Evolutionary conservation across 2,329 filamentous ascomycete species (phyloP), one percentile per base, ranked within the genome.

Genomic region (Ceratocystis destructans): DNA sequence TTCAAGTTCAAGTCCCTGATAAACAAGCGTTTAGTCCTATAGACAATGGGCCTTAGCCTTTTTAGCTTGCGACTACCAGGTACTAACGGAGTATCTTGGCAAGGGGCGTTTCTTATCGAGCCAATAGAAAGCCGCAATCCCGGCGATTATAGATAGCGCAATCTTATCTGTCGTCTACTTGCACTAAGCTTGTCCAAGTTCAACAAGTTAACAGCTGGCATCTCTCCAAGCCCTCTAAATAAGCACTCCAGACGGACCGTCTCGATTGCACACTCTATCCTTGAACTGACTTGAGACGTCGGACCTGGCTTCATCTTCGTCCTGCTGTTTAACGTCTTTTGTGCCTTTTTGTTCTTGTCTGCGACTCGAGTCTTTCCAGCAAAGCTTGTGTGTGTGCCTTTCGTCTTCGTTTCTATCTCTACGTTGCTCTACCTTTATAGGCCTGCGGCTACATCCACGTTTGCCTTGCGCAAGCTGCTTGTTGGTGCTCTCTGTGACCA

Each of bases 121-220:
- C 61, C 61, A 63, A 50, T 63, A 57, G 33, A 22, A 22, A 12
- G 37, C 37, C 37, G 1, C 37, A 41, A 12, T 12, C 17, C 33
- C 10, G 1, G 33, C 28, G 45, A 50, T 50, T 50, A 17, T 17
- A 8, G 46, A 64, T 50, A 57, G 55, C 2, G 17, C 7, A 33
- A 20, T 15, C 62, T 46, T 61, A 65, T 46, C 64, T 33, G 25
- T 46, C 17, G n/a, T 33, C 20, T 22, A 62, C 59, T 62, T 45
- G 10, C 15, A 62, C 31, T 62, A 53, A 31, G 62, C 61, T 48
- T 22, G 53, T 50, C 28, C 28, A 37, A 22, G 33, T 57, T 33
- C 33, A 41, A 17, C 28, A 44, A 61, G 66, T 64, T 64, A 64
- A 64, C 66, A 67, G 62, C 66, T 65, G 66, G 62, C 66, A 65